phyloP scores from a whole-genome alignment of 805 yeast genomes.

The Saccharomyces jurei region DNA sequence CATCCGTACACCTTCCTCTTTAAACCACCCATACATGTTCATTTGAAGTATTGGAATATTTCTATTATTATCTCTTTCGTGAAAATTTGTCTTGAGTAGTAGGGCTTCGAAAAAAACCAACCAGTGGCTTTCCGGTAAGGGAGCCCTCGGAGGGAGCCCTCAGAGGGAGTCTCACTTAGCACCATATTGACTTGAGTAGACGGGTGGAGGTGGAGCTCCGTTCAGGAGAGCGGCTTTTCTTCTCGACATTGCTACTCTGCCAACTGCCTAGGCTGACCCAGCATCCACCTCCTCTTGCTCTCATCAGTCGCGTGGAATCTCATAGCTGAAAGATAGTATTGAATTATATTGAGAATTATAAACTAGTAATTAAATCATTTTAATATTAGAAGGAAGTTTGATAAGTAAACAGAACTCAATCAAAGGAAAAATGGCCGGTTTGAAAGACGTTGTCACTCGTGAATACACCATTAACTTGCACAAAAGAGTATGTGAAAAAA shows the following conservation, averaged over 20 bases:
- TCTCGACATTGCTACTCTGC: neutral
- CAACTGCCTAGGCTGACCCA: neutral
- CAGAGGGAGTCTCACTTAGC: neutral
- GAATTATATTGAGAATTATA: neutral
- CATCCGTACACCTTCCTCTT: neutral
- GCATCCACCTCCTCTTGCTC: neutral
- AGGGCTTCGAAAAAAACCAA: neutral
- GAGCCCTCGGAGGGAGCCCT: neutral
- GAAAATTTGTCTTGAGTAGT: neutral
- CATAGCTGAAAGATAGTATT: neutral
- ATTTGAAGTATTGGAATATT: neutral
- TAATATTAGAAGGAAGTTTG: neutral
- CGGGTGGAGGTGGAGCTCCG: neutral
- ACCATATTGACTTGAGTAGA: neutral
- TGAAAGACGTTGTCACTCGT: slow-evolving; percentile 99
- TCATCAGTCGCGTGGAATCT: neutral
- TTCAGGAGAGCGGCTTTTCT: neutral
- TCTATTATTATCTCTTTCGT: neutral
- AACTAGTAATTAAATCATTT: neutral
- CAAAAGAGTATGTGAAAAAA: slow-evolving; percentile 77
- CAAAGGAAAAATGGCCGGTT: slow-evolving; percentile 40
- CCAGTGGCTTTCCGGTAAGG: neutral
- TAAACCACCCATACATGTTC: neutral
- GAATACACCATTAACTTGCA: slow-evolving; percentile 99
- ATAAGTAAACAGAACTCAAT: slow-evolving; percentile 6